Evolutionary conservation across 148 eudicot genomes (phyloP), one percentile per base, ranked within the genome.

Genomic region (Linanthus parryae): DNA sequence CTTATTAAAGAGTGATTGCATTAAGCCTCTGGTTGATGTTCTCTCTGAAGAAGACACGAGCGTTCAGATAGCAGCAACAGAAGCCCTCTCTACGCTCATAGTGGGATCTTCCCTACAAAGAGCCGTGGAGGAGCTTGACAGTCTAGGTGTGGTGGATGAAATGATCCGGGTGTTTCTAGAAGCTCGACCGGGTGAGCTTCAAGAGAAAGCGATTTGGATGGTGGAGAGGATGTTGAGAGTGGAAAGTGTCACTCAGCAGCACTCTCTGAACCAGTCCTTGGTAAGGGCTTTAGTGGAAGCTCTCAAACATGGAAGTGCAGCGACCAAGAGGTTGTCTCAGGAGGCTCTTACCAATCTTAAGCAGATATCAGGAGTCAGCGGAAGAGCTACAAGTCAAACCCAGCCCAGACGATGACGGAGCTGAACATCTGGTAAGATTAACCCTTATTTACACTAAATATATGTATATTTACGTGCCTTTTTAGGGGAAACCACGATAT

Each of bases 251-350:
- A 70, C 73, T 60, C 74, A 66, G 11, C 48, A 41, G 36, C 51
- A 67, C 31, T 56, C 79, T 2, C 63, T 72, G 8, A 65, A 82
- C 17, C 79, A 82, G 64, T 39, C 77, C 7, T 44, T 75, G 54
- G 81, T 82, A 24, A 60, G 68, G 66, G 84, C 89, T 47, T 63
- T 82, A 55, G 81, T 73, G 37, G 89, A 82, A 65, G 77, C 89
- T 15, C 54, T 82, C 19, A 78, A 73, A 67, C 71, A 73, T 42
- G 89, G 89, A 27, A 75, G 62, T 45, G 54, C 77, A 13, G 56
- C 62, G 25, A 72, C 82, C 5, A 73, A 69, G 61, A 73, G 52
- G 21, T 64, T 66, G 64, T 79, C 89, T 43, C 77, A 75, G 64
- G 84, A 72, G 64, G 82, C 82, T 16, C 77, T 82, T 17, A 82